A percentile compares a stretch with the other conserved stretches of the same genome.
phyloP scores from a whole-genome alignment of 1,284 basidiomycete species.

The Melampsora americana region DNA sequence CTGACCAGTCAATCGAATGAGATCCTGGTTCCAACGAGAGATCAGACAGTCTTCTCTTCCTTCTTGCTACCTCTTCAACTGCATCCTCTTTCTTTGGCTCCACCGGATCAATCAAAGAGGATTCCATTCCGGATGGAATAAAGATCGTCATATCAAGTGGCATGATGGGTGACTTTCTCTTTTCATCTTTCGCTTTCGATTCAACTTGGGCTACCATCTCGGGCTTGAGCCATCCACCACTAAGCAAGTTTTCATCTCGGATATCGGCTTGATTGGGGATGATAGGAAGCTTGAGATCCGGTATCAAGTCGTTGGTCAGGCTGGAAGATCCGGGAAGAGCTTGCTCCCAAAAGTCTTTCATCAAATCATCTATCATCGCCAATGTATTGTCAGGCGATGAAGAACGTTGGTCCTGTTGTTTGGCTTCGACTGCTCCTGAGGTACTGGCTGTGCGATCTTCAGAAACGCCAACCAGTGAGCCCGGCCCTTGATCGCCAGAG shows the following conservation, averaged over 20 bases:
- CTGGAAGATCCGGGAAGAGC: conserved; percentile 7
- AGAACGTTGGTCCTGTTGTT: neutral
- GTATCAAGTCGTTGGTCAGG: conserved; percentile 20
- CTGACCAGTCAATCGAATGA: conserved; percentile 1
- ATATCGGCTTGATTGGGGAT: conserved; percentile 11
- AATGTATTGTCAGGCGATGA: conserved; percentile 3
- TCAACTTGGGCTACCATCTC: neutral
- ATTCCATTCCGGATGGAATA: neutral
- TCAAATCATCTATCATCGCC: conserved; percentile 23
- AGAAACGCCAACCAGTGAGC: neutral
- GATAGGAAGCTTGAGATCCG: conserved; percentile 18
- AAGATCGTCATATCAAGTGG: neutral
- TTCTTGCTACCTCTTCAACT: neutral
- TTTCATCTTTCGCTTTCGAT: neutral
- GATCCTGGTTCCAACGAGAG: neutral
- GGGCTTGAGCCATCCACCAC: neutral
- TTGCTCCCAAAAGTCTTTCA: conserved; percentile 34
- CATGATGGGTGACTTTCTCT: neutral
- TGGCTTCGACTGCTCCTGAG: neutral
- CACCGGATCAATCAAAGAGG: neutral
- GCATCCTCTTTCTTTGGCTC: conserved; percentile 7
- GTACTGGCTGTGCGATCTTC: neutral
- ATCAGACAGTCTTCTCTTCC: neutral
- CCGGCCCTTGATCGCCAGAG: neutral
- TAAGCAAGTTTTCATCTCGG: neutral